A percentile compares a stretch with the other conserved stretches of the same genome.
These are phyloP conservation scores for Lipomyces starkeyi DNA, from an alignment of 805 yeast genomes.

Conservation along the genomic window DNA sequence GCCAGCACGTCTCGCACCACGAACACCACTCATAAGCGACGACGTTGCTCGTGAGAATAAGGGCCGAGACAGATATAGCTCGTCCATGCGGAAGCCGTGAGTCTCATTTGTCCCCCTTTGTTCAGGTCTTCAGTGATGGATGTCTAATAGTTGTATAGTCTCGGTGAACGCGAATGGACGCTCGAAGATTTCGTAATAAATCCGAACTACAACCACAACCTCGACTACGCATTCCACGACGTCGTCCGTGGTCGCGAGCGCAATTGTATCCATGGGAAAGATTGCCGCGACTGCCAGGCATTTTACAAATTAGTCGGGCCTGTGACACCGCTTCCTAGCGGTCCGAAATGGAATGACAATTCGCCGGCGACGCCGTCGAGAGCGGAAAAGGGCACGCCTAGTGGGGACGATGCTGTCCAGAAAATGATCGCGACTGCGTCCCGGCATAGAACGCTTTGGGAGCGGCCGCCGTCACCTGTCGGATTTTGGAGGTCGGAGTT, in stretches of 20 bases:
- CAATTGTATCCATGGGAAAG: slow-evolving; percentile 47
- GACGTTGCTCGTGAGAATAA: slow-evolving; percentile 32
- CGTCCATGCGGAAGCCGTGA: slow-evolving; percentile 27
- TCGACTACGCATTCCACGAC: slow-evolving; percentile 46
- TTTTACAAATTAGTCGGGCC: slow-evolving; percentile 47
- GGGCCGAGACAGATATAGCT: slow-evolving; percentile 32
- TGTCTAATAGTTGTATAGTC: background rate
- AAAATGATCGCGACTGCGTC: slow-evolving; percentile 34
- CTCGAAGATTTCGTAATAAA: slow-evolving; percentile 51
- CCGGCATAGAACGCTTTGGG: slow-evolving; percentile 44
- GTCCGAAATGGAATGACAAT: slow-evolving; percentile 45
- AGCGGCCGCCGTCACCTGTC: slow-evolving; percentile 57
- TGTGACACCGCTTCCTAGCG: slow-evolving; percentile 34
- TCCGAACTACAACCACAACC: slow-evolving; percentile 44
- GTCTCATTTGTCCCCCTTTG: slow-evolving; percentile 1
- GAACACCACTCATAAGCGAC: slow-evolving; percentile 30
- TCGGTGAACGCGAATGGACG: slow-evolving; percentile 47
- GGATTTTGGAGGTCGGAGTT: slow-evolving; percentile 66
- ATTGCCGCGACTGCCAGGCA: slow-evolving; percentile 46
- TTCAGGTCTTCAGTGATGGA: background rate
- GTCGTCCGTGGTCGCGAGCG: slow-evolving; percentile 48
- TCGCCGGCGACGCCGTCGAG: slow-evolving; percentile 15
- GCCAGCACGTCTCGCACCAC: background rate
- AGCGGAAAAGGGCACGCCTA: background rate
- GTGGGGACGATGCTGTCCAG: background rate